Evolutionary conservation across 129 eudicot genomes (phyloP), one percentile per base, ranked within the genome.

Genomic region (Lactuca sativa): DNA sequence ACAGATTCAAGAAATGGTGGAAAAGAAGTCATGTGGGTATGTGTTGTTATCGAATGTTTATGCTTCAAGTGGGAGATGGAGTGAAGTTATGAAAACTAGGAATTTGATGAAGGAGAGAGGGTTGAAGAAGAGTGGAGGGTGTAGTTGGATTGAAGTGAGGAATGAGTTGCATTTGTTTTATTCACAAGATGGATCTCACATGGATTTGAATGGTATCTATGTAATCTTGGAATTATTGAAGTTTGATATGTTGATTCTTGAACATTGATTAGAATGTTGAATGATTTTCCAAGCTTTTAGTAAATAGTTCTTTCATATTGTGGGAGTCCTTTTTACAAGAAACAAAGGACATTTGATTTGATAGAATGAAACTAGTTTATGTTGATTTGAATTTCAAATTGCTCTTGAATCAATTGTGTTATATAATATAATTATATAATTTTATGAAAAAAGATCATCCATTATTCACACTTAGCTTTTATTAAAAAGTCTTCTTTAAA

Each of bases 101-200:
- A 80, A 81, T 18, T 16, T 86, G 71, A 89, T 89, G 96, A 77
- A 59, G 56, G 77, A 83, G 70, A 89, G 60, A 75, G 92, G 90
- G 12, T n/a, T 81, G 63, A 86, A 83, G 84, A 86, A 81, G 54
- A 74, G 54, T 44, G 91, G 90, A 1, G 90, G 96, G 3, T 89
- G 87, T 77, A 89, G 96, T 77, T 86, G 92, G 96, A 69, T 89
- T 70, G 96, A 86, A 73, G 80, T 86, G 74, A 79, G 82, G 74
- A 76, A 86, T 68, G 64, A 71, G 38, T 40, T 79, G 55, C 87
- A 86, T 62, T 12, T 62, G 54, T 86, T 89, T 72, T 89, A 79
- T 71, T 77, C 92, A 31, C 96, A 86, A 56, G 90, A 89, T 81
- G 89, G 81, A 43, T 74, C 53, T 69, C 84, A 77, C 62, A 34